These are phyloP conservation scores for Globisporangium rhizosaccharum DNA, from an alignment of 352 stramenopile species.

Conservation along the genomic window DNA sequence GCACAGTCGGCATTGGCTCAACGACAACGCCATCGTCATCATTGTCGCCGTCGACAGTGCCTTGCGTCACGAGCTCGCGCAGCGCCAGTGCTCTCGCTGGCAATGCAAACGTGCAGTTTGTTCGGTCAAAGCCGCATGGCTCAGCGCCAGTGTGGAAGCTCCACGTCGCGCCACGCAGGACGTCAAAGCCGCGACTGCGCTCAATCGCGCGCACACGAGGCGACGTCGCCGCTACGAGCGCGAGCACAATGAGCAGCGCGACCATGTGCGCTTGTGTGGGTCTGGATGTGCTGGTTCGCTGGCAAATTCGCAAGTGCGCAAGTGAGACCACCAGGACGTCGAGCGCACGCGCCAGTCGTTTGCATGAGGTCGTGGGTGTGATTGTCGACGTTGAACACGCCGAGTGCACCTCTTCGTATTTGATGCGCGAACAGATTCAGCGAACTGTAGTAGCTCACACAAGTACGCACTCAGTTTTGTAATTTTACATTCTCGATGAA, in stretches of 20 bases:
- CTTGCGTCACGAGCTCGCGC: neutral
- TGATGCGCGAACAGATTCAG: too few relatives aligned
- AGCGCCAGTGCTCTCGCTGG: neutral
- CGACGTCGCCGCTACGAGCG: neutral
- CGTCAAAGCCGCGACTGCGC: constrained; percentile 5
- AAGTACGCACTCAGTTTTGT: too few relatives aligned
- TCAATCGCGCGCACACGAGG: neutral
- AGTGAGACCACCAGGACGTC: too few relatives aligned
- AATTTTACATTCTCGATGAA: too few relatives aligned
- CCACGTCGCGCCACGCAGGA: constrained; percentile 11
- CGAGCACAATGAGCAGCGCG: neutral
- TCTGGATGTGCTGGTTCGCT: too few relatives aligned
- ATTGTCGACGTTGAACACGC: too few relatives aligned
- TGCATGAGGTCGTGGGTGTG: too few relatives aligned
- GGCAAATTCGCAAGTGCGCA: too few relatives aligned
- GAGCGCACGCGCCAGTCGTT: too few relatives aligned
- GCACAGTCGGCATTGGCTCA: constrained; percentile 7
- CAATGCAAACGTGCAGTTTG: constrained; percentile 8
- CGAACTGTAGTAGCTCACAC: too few relatives aligned
- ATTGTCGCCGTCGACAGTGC: neutral
- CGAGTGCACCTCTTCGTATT: too few relatives aligned
- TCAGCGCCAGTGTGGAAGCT: constrained; percentile 7
- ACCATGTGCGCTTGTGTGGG: too few relatives aligned
- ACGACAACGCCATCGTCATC: neutral
- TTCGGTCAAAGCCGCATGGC: constrained; percentile 4